Conservation (phyloP, 116 monocot genomes). For the Phalaenopsis hybrid region DNA sequence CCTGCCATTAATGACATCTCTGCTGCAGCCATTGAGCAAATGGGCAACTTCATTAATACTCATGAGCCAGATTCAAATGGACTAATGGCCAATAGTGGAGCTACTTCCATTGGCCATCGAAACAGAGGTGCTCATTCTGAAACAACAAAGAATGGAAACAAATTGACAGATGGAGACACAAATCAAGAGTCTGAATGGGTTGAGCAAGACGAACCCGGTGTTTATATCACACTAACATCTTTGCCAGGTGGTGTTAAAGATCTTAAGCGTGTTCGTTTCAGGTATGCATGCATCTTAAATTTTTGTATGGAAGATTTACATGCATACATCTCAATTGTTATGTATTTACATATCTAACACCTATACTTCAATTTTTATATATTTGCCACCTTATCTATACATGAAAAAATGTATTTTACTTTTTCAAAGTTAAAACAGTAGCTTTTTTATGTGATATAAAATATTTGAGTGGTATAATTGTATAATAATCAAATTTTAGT, state of each 20-base stretch:
- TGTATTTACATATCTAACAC: too few relatives aligned
- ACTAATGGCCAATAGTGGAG: constrained; percentile 25
- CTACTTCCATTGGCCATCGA: constrained; percentile 21
- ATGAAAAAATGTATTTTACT: neutral
- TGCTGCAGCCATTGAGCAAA: constrained; percentile 33
- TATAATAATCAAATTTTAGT: too few relatives aligned
- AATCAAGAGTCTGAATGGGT: constrained; percentile 80
- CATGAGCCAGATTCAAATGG: constrained; percentile 49
- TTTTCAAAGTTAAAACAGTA: neutral
- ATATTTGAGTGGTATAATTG: too few relatives aligned
- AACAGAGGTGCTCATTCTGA: constrained; percentile 44
- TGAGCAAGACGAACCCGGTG: constrained; percentile 97
- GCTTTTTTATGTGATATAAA: neutral
- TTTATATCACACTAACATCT: constrained; percentile 86
- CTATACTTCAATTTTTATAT: too few relatives aligned
- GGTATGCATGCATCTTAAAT: constrained; percentile 35
- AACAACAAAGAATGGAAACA: constrained; percentile 45
- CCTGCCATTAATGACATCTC: constrained; percentile 43
- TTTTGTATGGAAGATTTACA: neutral
- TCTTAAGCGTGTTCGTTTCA: constrained; percentile 96
- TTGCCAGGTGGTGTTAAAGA: constrained; percentile 77
- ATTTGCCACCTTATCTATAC: too few relatives aligned
- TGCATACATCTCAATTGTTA: too few relatives aligned
- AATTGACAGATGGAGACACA: constrained; percentile 32
- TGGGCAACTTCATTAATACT: constrained; percentile 20